Evolutionary conservation across 805 yeast genomes (phyloP).

Genomic region (Candida quercuum): DNA sequence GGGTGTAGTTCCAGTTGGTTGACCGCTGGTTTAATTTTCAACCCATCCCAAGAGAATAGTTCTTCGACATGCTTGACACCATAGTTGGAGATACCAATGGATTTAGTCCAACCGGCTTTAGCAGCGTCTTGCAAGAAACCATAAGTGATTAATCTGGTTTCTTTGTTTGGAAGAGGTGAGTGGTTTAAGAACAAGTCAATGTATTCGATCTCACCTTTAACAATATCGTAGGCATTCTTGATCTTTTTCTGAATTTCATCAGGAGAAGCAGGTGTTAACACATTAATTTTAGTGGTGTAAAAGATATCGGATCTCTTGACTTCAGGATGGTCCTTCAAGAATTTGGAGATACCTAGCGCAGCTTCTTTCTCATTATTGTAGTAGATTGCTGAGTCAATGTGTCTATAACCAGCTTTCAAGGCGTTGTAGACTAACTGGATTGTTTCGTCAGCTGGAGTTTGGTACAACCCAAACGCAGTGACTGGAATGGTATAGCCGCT

Average conservation of each 20-base stretch:
- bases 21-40: conserved; percentile 58
- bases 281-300: conserved; percentile 19
- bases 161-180: conserved; percentile 49
- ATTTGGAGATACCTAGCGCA: conserved; percentile 17
- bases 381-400: conserved; percentile 18
- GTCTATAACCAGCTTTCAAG: conserved; percentile 21
- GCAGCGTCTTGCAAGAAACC: conserved; percentile 72
- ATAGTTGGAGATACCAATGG: conserved; percentile 77
- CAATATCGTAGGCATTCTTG: conserved; percentile 44
- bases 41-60: conserved; percentile 50
- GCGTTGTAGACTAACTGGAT: conserved; percentile 17
- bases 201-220: conserved; percentile 47
- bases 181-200: conserved; percentile 70
- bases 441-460: conserved; percentile 18
- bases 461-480: conserved; percentile 21
- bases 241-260: conserved; percentile 30
- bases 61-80: conserved; percentile 63
- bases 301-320: conserved; percentile 20
- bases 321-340: conserved; percentile 15
- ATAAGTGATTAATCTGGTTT: conserved; percentile 54
- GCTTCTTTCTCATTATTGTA: conserved; percentile 19
- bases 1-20: conserved; percentile 50
- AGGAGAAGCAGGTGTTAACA: conserved; percentile 10
- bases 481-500: conserved; percentile 19
- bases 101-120: conserved; percentile 49